Evolutionary conservation across 2,329 filamentous ascomycete genomes (phyloP).

Genomic region (Pseudocercospora fuligena): DNA sequence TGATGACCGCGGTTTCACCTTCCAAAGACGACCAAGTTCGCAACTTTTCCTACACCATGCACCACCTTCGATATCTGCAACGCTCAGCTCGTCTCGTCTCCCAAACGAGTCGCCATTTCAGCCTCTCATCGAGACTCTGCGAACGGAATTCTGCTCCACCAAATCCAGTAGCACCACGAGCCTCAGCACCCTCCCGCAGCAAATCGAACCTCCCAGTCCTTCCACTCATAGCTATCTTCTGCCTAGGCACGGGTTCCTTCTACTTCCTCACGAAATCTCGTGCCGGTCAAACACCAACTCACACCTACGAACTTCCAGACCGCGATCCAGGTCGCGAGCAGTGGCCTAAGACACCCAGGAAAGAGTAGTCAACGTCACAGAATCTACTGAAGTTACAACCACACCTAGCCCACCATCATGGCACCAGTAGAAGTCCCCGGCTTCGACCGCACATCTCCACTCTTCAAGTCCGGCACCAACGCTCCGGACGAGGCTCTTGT

Average conservation of each 20-base stretch:
- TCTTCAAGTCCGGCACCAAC: slow-evolving; percentile 65
- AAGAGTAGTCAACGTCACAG: not conserved
- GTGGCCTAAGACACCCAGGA: slow-evolving; percentile 25
- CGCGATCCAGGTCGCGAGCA: slow-evolving; percentile 34
- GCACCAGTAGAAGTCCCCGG: slow-evolving; percentile 22
- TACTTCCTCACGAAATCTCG: slow-evolving; percentile 53
- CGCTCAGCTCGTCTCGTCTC: slow-evolving; percentile 7
- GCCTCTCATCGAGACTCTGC: not conserved
- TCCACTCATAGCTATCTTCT: slow-evolving; percentile 55
- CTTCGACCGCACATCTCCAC: slow-evolving; percentile 57
- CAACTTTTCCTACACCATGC: slow-evolving; percentile 2
- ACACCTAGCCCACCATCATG: slow-evolving; percentile 42
- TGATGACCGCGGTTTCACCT: not conserved
- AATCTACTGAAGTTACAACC: not conserved
- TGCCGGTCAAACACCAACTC: slow-evolving; percentile 35
- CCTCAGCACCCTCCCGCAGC: slow-evolving; percentile 17
- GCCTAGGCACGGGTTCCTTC: slow-evolving; percentile 51
- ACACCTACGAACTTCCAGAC: slow-evolving; percentile 37
- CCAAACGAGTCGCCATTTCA: slow-evolving; percentile 8
- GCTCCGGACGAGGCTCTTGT: slow-evolving; percentile 73
- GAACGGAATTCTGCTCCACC: slow-evolving; percentile 15
- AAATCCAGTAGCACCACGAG: slow-evolving; percentile 20
- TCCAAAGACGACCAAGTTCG: not conserved
- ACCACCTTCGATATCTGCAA: not conserved
- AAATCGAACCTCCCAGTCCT: slow-evolving; percentile 47